Evolutionary conservation across 768 basidiomycete species (phyloP), one percentile per base, ranked within the genome.

Genomic region (Agrocybe pediades): DNA sequence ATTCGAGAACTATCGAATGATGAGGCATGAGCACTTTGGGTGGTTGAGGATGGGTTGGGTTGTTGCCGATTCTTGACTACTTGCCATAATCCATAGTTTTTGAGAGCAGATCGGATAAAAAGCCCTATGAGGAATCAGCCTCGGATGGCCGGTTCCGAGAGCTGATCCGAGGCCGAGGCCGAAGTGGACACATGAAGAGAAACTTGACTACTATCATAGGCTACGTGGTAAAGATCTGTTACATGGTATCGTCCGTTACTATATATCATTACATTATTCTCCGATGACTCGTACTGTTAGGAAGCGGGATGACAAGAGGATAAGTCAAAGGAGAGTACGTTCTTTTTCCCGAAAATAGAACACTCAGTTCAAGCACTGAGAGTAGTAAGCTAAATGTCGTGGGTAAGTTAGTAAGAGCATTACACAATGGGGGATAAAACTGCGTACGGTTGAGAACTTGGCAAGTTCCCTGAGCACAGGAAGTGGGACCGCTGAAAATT

Each of bases 11-110:
- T 17, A 64, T 56, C 23, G 55, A 51, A 33, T 69, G 69, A 42
- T 70, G 68, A 44, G 68, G 64, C 68, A 71, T 73, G n/a, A 20
- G 4, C 43, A 30, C 3, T n/a, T 19, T 25, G 21, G 8, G n/a
- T 24, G n/a, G 20, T 21, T 13, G 21, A 40, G 20, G 20, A 8
- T 20, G 9, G 3, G 33, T 36, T 36, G n/a, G n/a, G n/a, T n/a
- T n/a, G n/a, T n/a, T n/a, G n/a, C n/a, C n/a, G n/a, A n/a, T n/a
- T n/a, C n/a, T n/a, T n/a, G n/a, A n/a, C n/a, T n/a, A n/a, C n/a
- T n/a, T n/a, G n/a, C n/a, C n/a, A n/a, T n/a, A n/a, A n/a, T n/a
- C n/a, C n/a, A n/a, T n/a, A n/a, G n/a, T n/a, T n/a, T n/a, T n/a
- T n/a, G n/a, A n/a, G n/a, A n/a, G n/a, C n/a, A n/a, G n/a, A n/a